These are phyloP conservation scores for Lactarius hatsudake DNA, from an alignment of 768 basidiomycete genomes.

Conservation along the genomic window DNA sequence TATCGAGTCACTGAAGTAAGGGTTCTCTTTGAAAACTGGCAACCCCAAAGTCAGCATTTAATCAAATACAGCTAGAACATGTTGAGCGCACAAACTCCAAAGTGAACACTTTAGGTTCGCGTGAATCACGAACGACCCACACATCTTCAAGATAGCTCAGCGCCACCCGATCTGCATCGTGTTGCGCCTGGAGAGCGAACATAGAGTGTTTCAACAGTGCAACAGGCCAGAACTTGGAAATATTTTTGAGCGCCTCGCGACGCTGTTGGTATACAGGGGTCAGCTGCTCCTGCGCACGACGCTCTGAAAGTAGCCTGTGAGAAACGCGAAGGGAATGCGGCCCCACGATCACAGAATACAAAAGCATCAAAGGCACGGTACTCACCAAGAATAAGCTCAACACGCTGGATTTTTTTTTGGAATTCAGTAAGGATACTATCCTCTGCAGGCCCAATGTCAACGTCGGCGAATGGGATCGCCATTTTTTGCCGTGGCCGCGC, in stretches of 20 bases:
- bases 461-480: constrained; percentile 54
- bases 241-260: constrained; percentile 59
- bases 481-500: constrained; percentile 69
- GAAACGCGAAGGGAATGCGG: constrained; percentile 10
- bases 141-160: constrained; percentile 82
- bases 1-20: constrained; percentile 71
- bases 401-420: constrained; percentile 67
- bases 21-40: constrained; percentile 81
- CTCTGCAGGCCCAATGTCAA: constrained; percentile 70
- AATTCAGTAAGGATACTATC: constrained; percentile 62
- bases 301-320: constrained; percentile 46
- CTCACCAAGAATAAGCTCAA: constrained; percentile 72
- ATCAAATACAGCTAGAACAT: constrained; percentile 16
- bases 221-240: constrained; percentile 83
- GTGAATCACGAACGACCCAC: constrained; percentile 71
- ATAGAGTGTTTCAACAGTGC: constrained; percentile 72
- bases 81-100: constrained; percentile 77
- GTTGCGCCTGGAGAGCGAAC: constrained; percentile 64
- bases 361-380: constrained; percentile 22
- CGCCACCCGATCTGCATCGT: constrained; percentile 75
- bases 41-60: not conserved
- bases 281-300: constrained; percentile 55
- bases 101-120: constrained; percentile 78
- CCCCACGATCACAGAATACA: not conserved
- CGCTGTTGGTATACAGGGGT: constrained; percentile 67